These are phyloP conservation scores for Huntiella abstrusa DNA, from an alignment of 2,329 filamentous ascomycete genomes.

Conservation along the genomic window DNA sequence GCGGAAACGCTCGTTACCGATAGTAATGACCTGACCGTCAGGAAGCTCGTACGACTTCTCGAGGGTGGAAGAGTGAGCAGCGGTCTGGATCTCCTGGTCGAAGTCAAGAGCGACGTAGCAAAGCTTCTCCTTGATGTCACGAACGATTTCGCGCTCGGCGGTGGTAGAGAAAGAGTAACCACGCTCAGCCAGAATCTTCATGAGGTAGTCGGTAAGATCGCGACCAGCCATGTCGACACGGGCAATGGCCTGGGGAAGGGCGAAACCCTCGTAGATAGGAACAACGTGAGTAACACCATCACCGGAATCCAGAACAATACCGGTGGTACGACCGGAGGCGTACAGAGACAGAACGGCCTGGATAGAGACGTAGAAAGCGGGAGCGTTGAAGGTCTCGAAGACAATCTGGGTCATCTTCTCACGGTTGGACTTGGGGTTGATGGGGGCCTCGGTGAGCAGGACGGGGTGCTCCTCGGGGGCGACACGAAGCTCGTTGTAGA, in stretches of 20 bases:
- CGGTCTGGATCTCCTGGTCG: slow-evolving; percentile 99
- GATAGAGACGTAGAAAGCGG: slow-evolving; percentile 99
- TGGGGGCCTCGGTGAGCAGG: slow-evolving; percentile 95
- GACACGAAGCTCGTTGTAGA: slow-evolving; percentile 99
- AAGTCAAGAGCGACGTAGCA: slow-evolving; percentile 99
- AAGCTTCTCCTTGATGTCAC: slow-evolving; percentile 99
- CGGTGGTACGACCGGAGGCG: slow-evolving; percentile 98
- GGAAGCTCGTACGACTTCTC: slow-evolving; percentile 99
- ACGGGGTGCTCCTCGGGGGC: slow-evolving; percentile 99
- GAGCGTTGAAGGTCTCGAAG: slow-evolving; percentile 99
- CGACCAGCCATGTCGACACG: slow-evolving; percentile 99
- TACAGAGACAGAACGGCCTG: slow-evolving; percentile 98
- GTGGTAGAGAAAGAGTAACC: slow-evolving; percentile 99
- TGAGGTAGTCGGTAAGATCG: slow-evolving; percentile 99
- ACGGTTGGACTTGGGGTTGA: slow-evolving; percentile 99
- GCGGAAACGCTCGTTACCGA: slow-evolving; percentile 99
- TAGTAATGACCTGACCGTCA: slow-evolving; percentile 98
- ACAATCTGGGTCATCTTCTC: slow-evolving; percentile 99
- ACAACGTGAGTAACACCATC: slow-evolving; percentile 99
- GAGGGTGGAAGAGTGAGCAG: slow-evolving; percentile 92
- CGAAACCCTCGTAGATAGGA: slow-evolving; percentile 99
- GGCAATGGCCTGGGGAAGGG: slow-evolving; percentile 97
- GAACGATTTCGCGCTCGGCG: slow-evolving; percentile 99
- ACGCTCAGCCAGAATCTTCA: slow-evolving; percentile 99
- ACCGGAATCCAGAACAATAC: slow-evolving; percentile 99